Evolutionary conservation across 768 basidiomycete genomes (phyloP), one percentile per base, ranked within the genome.

Genomic region (Pisolithus orientalis): DNA sequence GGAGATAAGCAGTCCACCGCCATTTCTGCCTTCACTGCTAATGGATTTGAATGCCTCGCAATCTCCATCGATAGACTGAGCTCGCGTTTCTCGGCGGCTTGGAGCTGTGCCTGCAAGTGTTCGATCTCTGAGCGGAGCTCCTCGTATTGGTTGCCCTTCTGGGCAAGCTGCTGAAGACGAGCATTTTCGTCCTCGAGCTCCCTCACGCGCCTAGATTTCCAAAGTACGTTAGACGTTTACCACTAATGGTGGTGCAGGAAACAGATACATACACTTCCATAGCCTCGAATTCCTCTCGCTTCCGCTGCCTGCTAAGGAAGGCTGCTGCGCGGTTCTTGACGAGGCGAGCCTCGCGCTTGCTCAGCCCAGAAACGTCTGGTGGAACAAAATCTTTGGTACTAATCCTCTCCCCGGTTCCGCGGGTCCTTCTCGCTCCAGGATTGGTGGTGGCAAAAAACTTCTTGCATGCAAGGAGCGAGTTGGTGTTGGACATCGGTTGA

Each of bases 241-340:
- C n/a, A 4, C 29, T 38, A 25, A 17, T 24, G 31, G 9, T 21
- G 31, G 29, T 28, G 28, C 14, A 62, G 7, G 11, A 32, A 32
- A 51, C 49, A 50, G 53, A 62, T 51, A 83, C 87, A 72, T 72
- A 92, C 89, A 87, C 71, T 76, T 93, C 91, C 88, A 94, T 92
- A 62, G 66, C 75, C 71, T 94, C 91, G 62, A 91, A 94, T 72
- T 93, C 90, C 71, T 94, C 91, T 51, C 91, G 82, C 70, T 94
- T 94, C 61, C 91, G 79, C 69, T 94, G 91, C 66, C 91, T 78
- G 70, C 84, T 87, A 64, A 94, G 84, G 74, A 94, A 94, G 53
- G 91, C 91, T 10, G 91, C 91, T 11, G 91, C 91, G 52, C 91
- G 80, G 72, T 94, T 94, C 77, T 94, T 94, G 52, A 94, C 87